A percentile compares a stretch with the other conserved stretches of the same genome.
phyloP scores from a whole-genome alignment of 345 rosid species.

The Pistacia integerrima region DNA sequence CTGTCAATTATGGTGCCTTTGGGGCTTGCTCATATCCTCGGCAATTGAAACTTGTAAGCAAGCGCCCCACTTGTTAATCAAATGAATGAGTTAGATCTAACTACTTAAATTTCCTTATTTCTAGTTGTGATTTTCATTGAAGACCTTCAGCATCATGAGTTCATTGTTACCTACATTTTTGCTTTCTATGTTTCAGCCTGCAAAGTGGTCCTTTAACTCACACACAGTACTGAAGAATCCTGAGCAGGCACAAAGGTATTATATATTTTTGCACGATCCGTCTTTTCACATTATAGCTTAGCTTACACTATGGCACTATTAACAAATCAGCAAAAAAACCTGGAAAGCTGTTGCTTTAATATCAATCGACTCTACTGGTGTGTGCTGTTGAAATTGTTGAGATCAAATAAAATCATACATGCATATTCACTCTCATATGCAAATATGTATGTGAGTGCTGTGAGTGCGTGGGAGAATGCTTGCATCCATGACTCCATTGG shows the following conservation, averaged over 20 bases:
- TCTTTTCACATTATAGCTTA: background rate
- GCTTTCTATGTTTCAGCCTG: conserved; percentile 55
- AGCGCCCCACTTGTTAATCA: background rate
- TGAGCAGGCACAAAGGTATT: conserved; percentile 88
- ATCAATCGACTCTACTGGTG: background rate
- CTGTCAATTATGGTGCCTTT: conserved; percentile 82
- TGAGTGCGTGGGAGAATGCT: background rate
- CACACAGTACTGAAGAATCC: conserved; percentile 75
- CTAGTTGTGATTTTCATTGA: background rate
- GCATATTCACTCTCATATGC: background rate
- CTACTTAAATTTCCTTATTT: background rate
- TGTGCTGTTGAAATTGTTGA: conserved; percentile 1
- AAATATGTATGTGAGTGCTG: background rate
- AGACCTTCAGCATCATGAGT: conserved; percentile 11
- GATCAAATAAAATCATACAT: background rate
- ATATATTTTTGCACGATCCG: background rate
- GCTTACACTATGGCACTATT: background rate
- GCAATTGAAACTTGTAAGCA: conserved; percentile 68
- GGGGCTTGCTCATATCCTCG: conserved; percentile 83
- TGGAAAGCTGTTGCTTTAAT: background rate
- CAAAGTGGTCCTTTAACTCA: conserved; percentile 88
- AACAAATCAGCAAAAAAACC: background rate
- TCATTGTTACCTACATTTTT: conserved; percentile 21
- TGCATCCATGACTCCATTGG: background rate
- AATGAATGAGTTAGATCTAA: background rate